A percentile compares a stretch with the other conserved stretches of the same genome.
Evolutionary conservation across 208 protist species (phyloP).

Genomic region (Trichomonas vaginalis): DNA sequence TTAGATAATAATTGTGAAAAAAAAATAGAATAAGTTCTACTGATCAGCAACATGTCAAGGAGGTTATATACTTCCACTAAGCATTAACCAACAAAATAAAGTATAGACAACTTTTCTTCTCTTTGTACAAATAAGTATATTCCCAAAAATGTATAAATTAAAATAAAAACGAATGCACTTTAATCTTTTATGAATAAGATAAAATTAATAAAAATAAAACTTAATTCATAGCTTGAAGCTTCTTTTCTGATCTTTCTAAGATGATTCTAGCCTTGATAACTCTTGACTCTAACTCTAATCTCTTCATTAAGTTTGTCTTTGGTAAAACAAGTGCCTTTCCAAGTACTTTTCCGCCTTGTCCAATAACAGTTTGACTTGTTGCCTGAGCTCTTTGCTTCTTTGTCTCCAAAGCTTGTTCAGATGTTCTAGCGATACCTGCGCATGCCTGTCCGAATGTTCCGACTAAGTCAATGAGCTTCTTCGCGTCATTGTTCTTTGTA

Average conservation of each 20-base stretch:
- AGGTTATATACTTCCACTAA: too few species aligned
- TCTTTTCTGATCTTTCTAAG: background rate
- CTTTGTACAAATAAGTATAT: too few species aligned
- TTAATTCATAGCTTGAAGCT: background rate
- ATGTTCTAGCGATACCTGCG: background rate
- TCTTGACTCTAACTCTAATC: background rate
- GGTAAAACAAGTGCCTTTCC: background rate
- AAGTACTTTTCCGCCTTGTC: background rate
- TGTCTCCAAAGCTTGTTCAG: background rate
- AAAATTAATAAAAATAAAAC: background rate
- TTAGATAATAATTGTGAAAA: too few species aligned
- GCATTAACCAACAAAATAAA: too few species aligned
- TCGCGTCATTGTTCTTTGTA: background rate
- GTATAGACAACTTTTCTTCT: too few species aligned
- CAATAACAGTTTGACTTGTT: background rate
- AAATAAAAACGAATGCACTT: too few species aligned
- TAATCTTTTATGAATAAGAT: too few species aligned
- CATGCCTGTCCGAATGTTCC: background rate
- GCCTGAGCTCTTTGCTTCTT: background rate
- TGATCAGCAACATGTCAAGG: too few species aligned
- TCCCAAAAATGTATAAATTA: too few species aligned
- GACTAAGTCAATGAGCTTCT: background rate
- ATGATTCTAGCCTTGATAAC: background rate
- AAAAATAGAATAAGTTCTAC: too few species aligned
- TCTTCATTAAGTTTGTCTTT: background rate